Conservation (phyloP, 106 monocot species). For the Phalaenopsis equestris region DNA sequence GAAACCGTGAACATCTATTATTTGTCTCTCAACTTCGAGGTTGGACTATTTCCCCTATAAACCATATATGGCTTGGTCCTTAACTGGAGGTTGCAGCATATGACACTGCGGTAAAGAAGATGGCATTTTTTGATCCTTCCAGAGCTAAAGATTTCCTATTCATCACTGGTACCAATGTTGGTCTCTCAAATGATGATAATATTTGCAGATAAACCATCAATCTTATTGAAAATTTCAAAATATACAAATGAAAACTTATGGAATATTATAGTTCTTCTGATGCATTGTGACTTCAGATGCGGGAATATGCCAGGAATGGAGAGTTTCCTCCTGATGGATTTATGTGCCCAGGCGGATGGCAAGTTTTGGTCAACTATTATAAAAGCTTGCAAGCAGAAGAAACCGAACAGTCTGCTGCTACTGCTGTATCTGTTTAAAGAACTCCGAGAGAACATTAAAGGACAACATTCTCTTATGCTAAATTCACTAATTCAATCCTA, state of each 20-base stretch:
- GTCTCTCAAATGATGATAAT: not conserved
- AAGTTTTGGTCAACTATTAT: constrained; percentile 84
- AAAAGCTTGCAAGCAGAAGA: constrained; percentile 74
- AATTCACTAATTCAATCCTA: not conserved
- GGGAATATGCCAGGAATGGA: constrained; percentile 67
- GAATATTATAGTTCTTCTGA: too few species aligned
- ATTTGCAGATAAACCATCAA: not conserved
- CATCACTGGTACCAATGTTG: constrained; percentile 96
- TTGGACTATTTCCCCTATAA: too few species aligned
- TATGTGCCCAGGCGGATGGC: constrained; percentile 95
- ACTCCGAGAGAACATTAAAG: too few species aligned
- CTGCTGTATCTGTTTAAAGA: constrained; percentile 21
- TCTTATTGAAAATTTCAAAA: not conserved
- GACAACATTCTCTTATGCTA: not conserved
- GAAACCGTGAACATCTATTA: too few species aligned
- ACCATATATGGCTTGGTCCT: not conserved
- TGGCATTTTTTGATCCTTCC: constrained; percentile 99
- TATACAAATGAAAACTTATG: too few species aligned
- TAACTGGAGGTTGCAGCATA: not conserved
- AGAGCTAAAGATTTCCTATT: constrained; percentile 92
- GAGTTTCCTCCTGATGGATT: constrained; percentile 93
- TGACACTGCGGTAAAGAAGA: constrained; percentile 64
- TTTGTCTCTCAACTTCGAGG: too few species aligned
- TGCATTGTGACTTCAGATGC: constrained; percentile 44
- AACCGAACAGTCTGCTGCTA: constrained; percentile 26